phyloP scores from a whole-genome alignment of 192 early-diverging fungal species.

The Allomyces arbusculus region DNA sequence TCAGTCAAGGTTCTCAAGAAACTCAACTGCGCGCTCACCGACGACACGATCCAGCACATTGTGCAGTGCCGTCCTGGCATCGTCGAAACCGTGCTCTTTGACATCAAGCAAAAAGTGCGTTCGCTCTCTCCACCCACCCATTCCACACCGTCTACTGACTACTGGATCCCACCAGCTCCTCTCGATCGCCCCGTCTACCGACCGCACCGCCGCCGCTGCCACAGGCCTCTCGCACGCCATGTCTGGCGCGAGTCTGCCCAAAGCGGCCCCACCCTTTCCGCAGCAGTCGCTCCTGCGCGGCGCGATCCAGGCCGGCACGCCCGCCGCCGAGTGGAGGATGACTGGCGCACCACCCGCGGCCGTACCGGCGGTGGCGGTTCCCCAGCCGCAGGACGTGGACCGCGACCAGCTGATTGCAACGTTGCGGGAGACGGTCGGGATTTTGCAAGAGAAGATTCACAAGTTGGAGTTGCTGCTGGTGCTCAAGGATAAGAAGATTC shows the following conservation, averaged over 20 bases:
- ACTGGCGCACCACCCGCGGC: too few relatives aligned
- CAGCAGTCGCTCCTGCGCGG: too few relatives aligned
- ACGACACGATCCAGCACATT: constrained; percentile 20
- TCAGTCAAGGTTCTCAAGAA: constrained; percentile 29
- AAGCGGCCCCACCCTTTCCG: too few relatives aligned
- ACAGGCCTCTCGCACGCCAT: too few relatives aligned
- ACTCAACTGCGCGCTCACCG: constrained; percentile 15
- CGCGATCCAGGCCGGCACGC: too few relatives aligned
- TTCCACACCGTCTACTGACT: neutral
- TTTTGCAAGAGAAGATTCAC: constrained; percentile 24
- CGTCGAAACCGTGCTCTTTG: constrained; percentile 21
- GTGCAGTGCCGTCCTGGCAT: constrained; percentile 20
- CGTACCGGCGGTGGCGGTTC: too few relatives aligned
- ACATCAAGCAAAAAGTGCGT: constrained; percentile 19
- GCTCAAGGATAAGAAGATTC: constrained; percentile 10
- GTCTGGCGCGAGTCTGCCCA: too few relatives aligned
- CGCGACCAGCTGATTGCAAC: constrained; percentile 15
- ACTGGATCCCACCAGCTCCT: too few relatives aligned
- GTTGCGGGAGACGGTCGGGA: constrained; percentile 30
- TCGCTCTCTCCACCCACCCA: neutral
- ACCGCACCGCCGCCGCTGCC: too few relatives aligned
- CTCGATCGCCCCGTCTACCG: too few relatives aligned
- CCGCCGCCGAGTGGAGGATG: too few relatives aligned
- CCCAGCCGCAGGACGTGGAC: neutral
- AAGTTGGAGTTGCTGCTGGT: constrained; percentile 29